phyloP scores from a whole-genome alignment of 306 rosid species.

The Oemleria cerasiformis region DNA sequence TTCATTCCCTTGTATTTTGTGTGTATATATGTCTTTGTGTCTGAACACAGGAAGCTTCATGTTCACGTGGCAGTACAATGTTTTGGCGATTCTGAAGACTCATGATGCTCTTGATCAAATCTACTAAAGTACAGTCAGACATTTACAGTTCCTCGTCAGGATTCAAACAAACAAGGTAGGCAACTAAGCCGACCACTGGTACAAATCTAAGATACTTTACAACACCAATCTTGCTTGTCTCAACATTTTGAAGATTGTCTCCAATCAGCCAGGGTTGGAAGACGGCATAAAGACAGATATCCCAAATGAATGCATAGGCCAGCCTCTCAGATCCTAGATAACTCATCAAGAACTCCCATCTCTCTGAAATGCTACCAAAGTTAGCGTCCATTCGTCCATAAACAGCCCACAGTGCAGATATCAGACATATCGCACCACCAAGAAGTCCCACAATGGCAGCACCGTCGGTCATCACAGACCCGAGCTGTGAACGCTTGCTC shows the following conservation, averaged over 20 bases:
- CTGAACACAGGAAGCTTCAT: constrained; percentile 2
- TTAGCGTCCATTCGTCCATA: constrained; percentile 58
- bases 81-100: neutral
- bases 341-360: constrained; percentile 66
- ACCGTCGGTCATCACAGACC: constrained; percentile 56
- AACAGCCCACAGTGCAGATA: constrained; percentile 66
- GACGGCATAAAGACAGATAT: constrained; percentile 63
- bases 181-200: constrained; percentile 71
- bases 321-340: constrained; percentile 84
- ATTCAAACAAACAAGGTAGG: constrained; percentile 71
- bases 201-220: constrained; percentile 69
- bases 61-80: neutral
- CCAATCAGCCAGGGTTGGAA: constrained; percentile 95
- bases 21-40: neutral
- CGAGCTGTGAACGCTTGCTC: constrained; percentile 55
- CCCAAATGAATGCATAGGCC: constrained; percentile 97
- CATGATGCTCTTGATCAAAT: neutral
- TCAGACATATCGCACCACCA: constrained; percentile 61
- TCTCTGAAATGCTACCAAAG: constrained; percentile 67
- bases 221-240: constrained; percentile 42
- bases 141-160: constrained; percentile 34
- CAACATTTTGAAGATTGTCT: constrained; percentile 69
- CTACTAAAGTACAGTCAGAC: neutral
- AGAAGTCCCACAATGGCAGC: constrained; percentile 63
- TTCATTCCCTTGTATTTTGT: constrained; percentile 4